Percentiles rank a stretch among this genome's conserved stretches.
These are phyloP conservation scores for Pseudocohnilembus persalinus DNA, from an alignment of 169 alveolate species.

Conservation along the genomic window DNA sequence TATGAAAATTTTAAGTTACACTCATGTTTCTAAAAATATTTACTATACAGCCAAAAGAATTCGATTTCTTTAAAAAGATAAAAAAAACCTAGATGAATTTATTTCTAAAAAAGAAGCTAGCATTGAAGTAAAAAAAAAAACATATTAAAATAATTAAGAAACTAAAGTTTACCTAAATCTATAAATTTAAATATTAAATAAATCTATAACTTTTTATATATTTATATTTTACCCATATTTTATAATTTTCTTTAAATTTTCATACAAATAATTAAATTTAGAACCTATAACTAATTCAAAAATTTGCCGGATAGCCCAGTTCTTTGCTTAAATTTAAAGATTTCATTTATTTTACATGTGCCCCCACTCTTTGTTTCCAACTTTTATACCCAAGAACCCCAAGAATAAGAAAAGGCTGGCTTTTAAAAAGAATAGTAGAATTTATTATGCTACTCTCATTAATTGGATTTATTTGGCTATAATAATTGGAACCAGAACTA, in stretches of 20 bases:
- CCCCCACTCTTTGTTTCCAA: constrained; percentile 46
- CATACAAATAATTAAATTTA: not conserved
- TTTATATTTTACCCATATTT: not conserved
- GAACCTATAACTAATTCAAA: constrained; percentile 19
- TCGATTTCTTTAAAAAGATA: constrained; percentile 11
- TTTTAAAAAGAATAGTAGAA: constrained; percentile 31
- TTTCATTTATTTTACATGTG: constrained; percentile 37
- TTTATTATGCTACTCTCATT: constrained; percentile 4
- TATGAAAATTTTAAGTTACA: constrained; percentile 40
- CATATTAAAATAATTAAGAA: not conserved
- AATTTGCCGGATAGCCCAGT: constrained; percentile 7
- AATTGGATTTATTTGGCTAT: constrained; percentile 27
- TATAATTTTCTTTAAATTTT: not conserved
- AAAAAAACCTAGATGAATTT: constrained; percentile 8
- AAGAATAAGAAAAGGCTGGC: constrained; percentile 37
- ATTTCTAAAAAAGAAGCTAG: constrained; percentile 29
- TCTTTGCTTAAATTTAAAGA: constrained; percentile 28
- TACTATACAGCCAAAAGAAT: constrained; percentile 28
- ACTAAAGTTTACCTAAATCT: too few relatives aligned
- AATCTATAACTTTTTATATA: not conserved
- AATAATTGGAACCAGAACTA: constrained; percentile 28
- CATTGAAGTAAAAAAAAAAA: constrained; percentile 8
- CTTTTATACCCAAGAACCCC: constrained; percentile 29
- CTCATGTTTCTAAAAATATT: constrained; percentile 34
- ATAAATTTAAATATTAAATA: too few relatives aligned